Percentiles rank a stretch among this genome's conserved stretches.
Conservation (phyloP, 2,329 filamentous ascomycete species). For the Zarea fungicola region DNA sequence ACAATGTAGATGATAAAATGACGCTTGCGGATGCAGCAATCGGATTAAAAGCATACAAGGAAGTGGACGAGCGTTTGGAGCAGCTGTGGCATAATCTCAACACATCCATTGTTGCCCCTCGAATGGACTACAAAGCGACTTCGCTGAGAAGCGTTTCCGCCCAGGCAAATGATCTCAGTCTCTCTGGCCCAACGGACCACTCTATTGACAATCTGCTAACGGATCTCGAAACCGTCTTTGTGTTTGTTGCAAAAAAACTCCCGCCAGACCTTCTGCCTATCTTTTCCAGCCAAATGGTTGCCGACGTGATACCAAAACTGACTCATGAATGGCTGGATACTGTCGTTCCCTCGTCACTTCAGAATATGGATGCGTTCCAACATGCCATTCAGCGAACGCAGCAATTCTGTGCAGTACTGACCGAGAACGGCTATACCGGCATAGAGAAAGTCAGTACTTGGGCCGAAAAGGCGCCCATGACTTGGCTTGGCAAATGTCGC, state of each 20-base stretch:
- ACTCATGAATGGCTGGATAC: conserved; percentile 70
- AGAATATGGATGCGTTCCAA: conserved; percentile 68
- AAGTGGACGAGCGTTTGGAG: conserved; percentile 54
- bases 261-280: conserved; percentile 51
- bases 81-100: conserved; percentile 60
- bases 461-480: conserved; percentile 71
- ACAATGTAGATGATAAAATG: conserved; percentile 43
- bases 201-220: conserved; percentile 46
- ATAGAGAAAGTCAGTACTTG: conserved; percentile 66
- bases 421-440: conserved; percentile 56
- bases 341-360: conserved; percentile 69
- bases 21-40: conserved; percentile 48
- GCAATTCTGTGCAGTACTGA: conserved; percentile 59
- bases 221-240: conserved; percentile 48
- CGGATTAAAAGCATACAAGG: conserved; percentile 54
- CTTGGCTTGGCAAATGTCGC: conserved; percentile 81
- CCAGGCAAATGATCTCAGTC: conserved; percentile 36
- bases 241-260: conserved; percentile 47
- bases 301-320: conserved; percentile 60
- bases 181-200: conserved; percentile 38
- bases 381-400: conserved; percentile 59
- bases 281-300: conserved; percentile 66
- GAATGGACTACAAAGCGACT: conserved; percentile 41
- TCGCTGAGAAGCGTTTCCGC: conserved; percentile 36
- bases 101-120: conserved; percentile 53